phyloP scores from a whole-genome alignment of 345 rosid species.

The Eucalyptus caleyi region DNA sequence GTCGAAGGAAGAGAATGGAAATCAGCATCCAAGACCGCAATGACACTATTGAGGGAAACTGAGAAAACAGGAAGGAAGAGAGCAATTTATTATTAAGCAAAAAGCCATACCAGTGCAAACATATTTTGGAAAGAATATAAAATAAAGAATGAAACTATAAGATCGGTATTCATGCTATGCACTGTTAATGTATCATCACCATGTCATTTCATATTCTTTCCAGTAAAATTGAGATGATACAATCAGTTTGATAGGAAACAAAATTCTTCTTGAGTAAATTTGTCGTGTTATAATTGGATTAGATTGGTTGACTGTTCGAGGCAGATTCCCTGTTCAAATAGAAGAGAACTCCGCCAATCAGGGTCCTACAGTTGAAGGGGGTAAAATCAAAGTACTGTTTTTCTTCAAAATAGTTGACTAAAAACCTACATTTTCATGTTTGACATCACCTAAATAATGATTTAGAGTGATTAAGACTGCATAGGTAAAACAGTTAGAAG shows the following conservation, averaged over 20 bases:
- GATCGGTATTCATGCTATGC: neutral
- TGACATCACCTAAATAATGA: neutral
- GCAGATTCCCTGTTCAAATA: neutral
- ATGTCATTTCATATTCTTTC: neutral
- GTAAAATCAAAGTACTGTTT: neutral
- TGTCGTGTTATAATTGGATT: neutral
- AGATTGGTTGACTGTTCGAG: neutral
- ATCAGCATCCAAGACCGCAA: conserved; percentile 98
- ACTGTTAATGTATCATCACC: neutral
- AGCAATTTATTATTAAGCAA: neutral
- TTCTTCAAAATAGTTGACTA: neutral
- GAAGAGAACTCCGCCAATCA: neutral
- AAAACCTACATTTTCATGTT: neutral
- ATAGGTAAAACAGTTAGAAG: neutral
- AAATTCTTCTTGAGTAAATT: neutral
- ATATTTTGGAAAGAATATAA: neutral
- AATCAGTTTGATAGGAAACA: neutral
- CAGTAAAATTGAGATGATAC: neutral
- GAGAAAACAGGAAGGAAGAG: conserved; percentile 16
- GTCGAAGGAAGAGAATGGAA: conserved; percentile 94
- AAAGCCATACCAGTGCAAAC: neutral
- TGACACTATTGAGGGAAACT: conserved; percentile 95
- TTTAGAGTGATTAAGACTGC: neutral
- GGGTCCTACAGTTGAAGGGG: neutral
- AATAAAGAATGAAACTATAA: neutral